Percentiles rank a stretch among this genome's conserved stretches.
Conservation (phyloP, 331 rosid genomes). For the Prunus yedoensis region DNA sequence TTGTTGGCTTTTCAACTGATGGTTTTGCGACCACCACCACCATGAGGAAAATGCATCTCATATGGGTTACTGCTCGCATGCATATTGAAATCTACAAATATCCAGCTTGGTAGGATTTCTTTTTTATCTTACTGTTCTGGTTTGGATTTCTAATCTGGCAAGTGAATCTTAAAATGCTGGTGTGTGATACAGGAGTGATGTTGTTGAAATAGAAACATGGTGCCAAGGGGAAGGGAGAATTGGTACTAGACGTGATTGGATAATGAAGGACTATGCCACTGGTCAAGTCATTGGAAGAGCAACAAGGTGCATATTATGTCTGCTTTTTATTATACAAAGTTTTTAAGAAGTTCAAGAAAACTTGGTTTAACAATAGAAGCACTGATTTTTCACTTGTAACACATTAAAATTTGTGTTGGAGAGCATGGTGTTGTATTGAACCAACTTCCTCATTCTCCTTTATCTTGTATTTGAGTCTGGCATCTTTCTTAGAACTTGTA, state of each 20-base stretch:
- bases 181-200: constrained; percentile 77
- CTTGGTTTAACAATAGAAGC: neutral
- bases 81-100: constrained; percentile 95
- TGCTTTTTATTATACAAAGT: neutral
- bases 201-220: constrained; percentile 98
- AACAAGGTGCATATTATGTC: constrained; percentile 56
- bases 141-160: neutral
- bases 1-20: constrained; percentile 91
- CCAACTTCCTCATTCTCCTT: constrained; percentile 2
- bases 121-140: neutral
- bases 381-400: neutral
- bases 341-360: neutral
- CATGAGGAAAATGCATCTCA: constrained; percentile 89
- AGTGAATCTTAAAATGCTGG: neutral
- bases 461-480: neutral
- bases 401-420: neutral
- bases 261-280: constrained; percentile 70
- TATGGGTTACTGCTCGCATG: constrained; percentile 99
- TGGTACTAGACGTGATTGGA: constrained; percentile 96
- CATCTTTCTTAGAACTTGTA: neutral
- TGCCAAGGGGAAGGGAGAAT: constrained; percentile 95
- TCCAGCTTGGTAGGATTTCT: constrained; percentile 79
- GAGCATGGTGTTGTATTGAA: neutral
- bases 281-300: constrained; percentile 92
- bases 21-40: constrained; percentile 96